These are phyloP conservation scores for Chloris gayana DNA, from an alignment of 176 grass and related monocot genomes.

Conservation along the genomic window DNA sequence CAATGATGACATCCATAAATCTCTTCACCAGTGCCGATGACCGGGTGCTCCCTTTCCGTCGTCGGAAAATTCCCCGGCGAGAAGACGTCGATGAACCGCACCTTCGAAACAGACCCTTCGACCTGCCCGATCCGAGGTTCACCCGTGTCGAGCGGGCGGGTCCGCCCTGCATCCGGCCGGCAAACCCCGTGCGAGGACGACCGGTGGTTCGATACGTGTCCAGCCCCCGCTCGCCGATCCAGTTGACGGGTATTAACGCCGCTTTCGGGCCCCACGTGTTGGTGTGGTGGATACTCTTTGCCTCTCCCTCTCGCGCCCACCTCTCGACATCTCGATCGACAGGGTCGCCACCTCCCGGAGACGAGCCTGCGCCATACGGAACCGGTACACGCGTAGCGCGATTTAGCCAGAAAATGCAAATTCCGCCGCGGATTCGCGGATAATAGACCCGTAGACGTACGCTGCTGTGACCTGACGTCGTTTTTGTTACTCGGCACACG, in stretches of 20 bases:
- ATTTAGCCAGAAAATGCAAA: not conserved
- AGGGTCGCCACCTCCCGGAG: not conserved
- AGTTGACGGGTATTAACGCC: not conserved
- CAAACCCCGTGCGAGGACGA: not conserved
- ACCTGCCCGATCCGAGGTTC: not conserved
- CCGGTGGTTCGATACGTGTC: not conserved
- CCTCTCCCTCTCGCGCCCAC: not conserved
- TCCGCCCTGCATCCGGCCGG: not conserved
- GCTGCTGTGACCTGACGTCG: not conserved
- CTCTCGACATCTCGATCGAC: not conserved
- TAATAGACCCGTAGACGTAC: not conserved
- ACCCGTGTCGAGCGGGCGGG: no score
- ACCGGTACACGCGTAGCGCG: not conserved
- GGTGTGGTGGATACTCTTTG: no score
- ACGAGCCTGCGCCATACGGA: not conserved
- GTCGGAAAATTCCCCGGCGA: not conserved
- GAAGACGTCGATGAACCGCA: not conserved
- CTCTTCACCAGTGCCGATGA: not conserved
- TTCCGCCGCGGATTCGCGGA: not conserved
- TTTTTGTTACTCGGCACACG: conserved; percentile 5
- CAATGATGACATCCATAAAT: not conserved
- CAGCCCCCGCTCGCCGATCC: not conserved
- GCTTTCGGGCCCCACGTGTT: not conserved
- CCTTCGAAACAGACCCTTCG: not conserved
- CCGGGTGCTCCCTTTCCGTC: not conserved